phyloP scores from a whole-genome alignment of 805 yeast species.

The Saccharomyces paradoxus region DNA sequence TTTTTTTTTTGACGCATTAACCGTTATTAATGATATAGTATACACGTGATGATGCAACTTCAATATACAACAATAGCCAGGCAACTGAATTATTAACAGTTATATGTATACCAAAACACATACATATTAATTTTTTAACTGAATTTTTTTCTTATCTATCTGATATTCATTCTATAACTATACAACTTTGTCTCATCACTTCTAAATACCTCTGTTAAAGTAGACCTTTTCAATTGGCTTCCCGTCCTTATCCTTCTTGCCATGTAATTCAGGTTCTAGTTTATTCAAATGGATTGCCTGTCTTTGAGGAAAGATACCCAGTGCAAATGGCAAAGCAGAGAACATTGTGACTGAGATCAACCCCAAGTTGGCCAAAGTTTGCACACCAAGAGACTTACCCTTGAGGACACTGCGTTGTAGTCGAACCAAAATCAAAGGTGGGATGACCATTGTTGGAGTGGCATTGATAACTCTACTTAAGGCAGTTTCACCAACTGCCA shows the following conservation, averaged over 20 bases:
- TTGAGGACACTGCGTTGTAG: constrained; percentile 64
- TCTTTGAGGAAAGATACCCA: constrained; percentile 92
- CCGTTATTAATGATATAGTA: background rate
- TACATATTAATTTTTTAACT: background rate
- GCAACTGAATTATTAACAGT: background rate
- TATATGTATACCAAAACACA: background rate
- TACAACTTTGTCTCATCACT: background rate
- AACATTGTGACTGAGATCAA: constrained; percentile 79
- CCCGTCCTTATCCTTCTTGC: constrained; percentile 56
- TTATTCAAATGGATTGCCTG: constrained; percentile 48
- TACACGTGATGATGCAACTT: background rate
- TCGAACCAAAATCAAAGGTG: constrained; percentile 75
- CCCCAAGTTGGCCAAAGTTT: constrained; percentile 72
- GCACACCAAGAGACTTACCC: constrained; percentile 57
- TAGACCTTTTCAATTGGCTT: constrained; percentile 50
- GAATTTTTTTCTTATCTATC: background rate
- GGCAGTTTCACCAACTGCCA: constrained; percentile 97
- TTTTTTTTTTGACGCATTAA: background rate
- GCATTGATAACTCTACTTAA: constrained; percentile 91
- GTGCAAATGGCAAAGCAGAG: constrained; percentile 84
- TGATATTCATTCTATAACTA: background rate
- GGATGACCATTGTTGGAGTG: constrained; percentile 94
- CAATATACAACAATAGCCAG: background rate
- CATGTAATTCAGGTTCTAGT: constrained; percentile 59
- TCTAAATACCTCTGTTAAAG: constrained; percentile 88